A percentile compares a stretch with the other conserved stretches of the same genome.
Conservation (phyloP, 768 basidiomycete species). For the Pholiota molesta region DNA sequence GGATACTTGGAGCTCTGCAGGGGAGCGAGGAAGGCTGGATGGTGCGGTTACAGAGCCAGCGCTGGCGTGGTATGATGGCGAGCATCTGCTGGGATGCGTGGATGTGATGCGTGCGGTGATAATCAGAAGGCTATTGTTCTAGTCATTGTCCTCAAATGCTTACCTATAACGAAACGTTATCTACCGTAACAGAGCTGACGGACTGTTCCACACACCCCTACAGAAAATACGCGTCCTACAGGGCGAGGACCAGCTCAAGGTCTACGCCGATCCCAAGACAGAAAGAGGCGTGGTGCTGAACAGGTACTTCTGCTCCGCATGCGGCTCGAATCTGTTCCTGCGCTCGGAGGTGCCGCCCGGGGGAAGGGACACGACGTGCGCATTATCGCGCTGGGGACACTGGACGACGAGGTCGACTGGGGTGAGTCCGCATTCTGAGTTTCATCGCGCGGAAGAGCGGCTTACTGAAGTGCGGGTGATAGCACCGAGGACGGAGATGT, state of each 20-base stretch:
- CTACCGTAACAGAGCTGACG: neutral
- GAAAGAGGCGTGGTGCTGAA: slow-evolving; percentile 31
- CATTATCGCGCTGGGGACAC: slow-evolving; percentile 31
- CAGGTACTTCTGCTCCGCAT: slow-evolving; percentile 36
- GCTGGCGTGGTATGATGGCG: neutral
- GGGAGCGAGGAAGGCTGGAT: too few species aligned
- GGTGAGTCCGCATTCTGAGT: slow-evolving; percentile 21
- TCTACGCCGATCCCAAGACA: slow-evolving; percentile 32
- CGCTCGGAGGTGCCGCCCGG: slow-evolving; percentile 12
- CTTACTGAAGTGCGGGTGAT: neutral
- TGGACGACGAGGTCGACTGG: slow-evolving; percentile 34
- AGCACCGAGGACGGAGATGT: slow-evolving; percentile 34
- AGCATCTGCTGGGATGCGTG: neutral
- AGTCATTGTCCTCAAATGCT: too few species aligned
- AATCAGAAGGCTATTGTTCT: too few species aligned
- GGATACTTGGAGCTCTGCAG: too few species aligned
- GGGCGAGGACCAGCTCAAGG: slow-evolving; percentile 31
- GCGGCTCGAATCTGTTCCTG: slow-evolving; percentile 40
- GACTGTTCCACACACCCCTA: neutral
- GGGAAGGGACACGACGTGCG: slow-evolving; percentile 18
- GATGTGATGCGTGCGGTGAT: too few species aligned
- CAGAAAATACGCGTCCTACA: slow-evolving; percentile 31
- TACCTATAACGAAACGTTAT: too few species aligned
- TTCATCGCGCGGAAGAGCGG: neutral
- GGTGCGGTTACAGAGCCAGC: neutral